A percentile compares a stretch with the other conserved stretches of the same genome.
phyloP scores from a whole-genome alignment of 371 early-diverging fungal genomes.

The Mortierella sp. region DNA sequence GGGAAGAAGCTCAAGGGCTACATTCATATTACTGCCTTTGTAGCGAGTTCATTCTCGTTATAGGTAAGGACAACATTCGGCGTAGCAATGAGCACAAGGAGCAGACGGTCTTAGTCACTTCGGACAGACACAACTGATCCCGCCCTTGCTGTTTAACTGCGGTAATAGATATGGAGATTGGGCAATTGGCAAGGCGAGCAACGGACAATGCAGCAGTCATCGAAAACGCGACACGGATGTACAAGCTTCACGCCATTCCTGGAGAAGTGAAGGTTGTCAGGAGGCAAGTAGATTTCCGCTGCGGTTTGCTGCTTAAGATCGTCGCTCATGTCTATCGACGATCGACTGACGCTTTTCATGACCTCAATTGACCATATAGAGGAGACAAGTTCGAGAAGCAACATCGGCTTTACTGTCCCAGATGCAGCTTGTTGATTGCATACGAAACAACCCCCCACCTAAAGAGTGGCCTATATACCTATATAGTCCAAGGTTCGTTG shows the following conservation, averaged over 20 bases:
- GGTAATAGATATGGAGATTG: slow-evolving; percentile 58
- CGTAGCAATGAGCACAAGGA: background rate
- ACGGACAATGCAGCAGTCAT: slow-evolving; percentile 75
- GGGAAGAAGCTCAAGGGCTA: slow-evolving; percentile 57
- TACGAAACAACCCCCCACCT: slow-evolving; percentile 69
- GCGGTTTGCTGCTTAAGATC: too few relatives aligned
- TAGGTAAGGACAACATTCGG: slow-evolving; percentile 63
- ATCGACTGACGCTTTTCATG: too few relatives aligned
- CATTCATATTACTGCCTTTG: slow-evolving; percentile 82
- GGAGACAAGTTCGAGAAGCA: slow-evolving; percentile 71
- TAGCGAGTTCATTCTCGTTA: slow-evolving; percentile 77
- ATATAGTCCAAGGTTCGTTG: slow-evolving; percentile 69
- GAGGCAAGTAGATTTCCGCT: too few relatives aligned
- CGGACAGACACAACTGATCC: too few relatives aligned
- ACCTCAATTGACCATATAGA: slow-evolving; percentile 4
- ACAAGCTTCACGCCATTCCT: slow-evolving; percentile 66
- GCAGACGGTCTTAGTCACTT: background rate
- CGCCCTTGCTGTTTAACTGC: background rate
- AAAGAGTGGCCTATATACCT: slow-evolving; percentile 68
- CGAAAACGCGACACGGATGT: slow-evolving; percentile 68
- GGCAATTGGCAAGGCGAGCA: slow-evolving; percentile 67
- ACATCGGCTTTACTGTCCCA: slow-evolving; percentile 68
- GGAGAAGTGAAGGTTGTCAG: slow-evolving; percentile 59
- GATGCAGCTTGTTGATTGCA: slow-evolving; percentile 67
- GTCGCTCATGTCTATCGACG: too few relatives aligned